phyloP scores from a whole-genome alignment of 441 rosid genomes.

The Populus hybrid region DNA sequence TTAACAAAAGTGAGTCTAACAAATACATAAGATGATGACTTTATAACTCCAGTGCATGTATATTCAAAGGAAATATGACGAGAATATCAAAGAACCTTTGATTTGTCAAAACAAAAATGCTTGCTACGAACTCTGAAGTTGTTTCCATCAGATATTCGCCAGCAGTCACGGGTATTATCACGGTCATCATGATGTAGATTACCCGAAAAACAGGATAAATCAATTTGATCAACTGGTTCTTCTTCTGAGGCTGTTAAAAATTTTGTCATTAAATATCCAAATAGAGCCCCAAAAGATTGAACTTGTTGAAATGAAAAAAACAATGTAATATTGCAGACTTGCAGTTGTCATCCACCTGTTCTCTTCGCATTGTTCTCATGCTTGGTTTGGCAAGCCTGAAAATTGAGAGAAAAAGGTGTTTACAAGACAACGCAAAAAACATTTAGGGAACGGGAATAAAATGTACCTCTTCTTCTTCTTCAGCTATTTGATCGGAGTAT shows the following conservation, averaged over 20 bases:
- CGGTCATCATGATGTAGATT: constrained; percentile 77
- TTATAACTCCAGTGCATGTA: constrained; percentile 1
- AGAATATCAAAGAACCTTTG: constrained; percentile 58
- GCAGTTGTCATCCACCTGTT: constrained; percentile 45
- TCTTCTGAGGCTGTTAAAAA: constrained; percentile 48
- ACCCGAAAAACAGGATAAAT: constrained; percentile 83
- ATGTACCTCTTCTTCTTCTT: constrained; percentile 83
- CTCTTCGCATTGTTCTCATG: constrained; percentile 53
- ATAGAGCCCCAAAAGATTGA: constrained; percentile 5
- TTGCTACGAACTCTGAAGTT: constrained; percentile 97
- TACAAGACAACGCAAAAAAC: constrained; percentile 1
- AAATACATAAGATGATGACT: constrained; percentile 1
- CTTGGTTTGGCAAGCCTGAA: constrained; percentile 53
- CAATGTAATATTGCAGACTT: not conserved
- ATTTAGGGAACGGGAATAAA: constrained; percentile 12
- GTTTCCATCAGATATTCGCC: constrained; percentile 84
- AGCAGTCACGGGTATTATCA: constrained; percentile 87
- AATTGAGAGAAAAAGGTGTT: constrained; percentile 7
- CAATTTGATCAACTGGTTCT: constrained; percentile 68
- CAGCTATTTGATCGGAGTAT: constrained; percentile 87
- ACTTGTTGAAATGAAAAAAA: not conserved
- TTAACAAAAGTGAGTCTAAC: constrained; percentile 18
- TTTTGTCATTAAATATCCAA: constrained; percentile 4
- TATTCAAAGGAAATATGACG: constrained; percentile 8
- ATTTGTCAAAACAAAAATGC: constrained; percentile 79